Evolutionary conservation across 176 grass and related monocot species (phyloP).

Genomic region (Raddia guianensis): DNA sequence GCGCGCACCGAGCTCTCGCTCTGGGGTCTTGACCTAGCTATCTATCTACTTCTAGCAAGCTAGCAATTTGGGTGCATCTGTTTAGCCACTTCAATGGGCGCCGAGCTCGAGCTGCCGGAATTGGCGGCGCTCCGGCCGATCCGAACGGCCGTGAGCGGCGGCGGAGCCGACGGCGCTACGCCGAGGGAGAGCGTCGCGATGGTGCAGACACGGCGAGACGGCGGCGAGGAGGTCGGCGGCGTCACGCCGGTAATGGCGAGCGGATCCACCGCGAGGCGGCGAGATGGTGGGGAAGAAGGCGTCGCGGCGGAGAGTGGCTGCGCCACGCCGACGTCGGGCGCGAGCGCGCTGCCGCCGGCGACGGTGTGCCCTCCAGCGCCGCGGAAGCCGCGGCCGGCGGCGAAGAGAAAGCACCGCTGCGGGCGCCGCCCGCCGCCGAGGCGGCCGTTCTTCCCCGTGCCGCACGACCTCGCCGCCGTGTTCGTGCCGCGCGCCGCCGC

Average conservation of each 20-base stretch:
- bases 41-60: background rate
- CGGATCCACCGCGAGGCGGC: background rate
- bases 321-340: conserved; percentile 57
- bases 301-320: conserved; percentile 29
- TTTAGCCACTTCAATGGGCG: conserved; percentile 42
- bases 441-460: conserved; percentile 55
- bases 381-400: conserved; percentile 40
- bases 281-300: background rate
- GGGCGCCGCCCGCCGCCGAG: background rate
- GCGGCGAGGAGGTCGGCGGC: background rate
- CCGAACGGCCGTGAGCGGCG: conserved; percentile 9
- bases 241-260: conserved; percentile 38
- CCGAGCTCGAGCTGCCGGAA: conserved; percentile 52
- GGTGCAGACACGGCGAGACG: background rate
- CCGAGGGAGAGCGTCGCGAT: conserved; percentile 27
- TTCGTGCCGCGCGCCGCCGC: conserved; percentile 47
- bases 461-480: conserved; percentile 57
- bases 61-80: background rate
- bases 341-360: conserved; percentile 32
- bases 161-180: conserved; percentile 5
- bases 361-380: conserved; percentile 69
- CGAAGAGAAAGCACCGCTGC: conserved; percentile 62
- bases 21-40: background rate
- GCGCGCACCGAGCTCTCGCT: background rate
- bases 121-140: conserved; percentile 56